Conservation (phyloP, 129 eudicot species). For the Escallonia rubra region DNA sequence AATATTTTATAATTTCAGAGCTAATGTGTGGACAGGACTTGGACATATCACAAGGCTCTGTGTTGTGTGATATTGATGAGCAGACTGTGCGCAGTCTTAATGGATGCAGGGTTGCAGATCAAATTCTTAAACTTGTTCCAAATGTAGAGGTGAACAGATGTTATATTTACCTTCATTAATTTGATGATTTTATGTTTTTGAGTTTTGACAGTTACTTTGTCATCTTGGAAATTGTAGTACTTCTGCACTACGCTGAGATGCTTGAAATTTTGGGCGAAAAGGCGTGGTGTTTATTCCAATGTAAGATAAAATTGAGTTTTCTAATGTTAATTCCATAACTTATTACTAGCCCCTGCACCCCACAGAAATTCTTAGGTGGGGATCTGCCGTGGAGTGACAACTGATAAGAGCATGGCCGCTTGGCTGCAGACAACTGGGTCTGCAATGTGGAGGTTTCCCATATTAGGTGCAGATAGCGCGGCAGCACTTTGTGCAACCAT, state of each 20-base stretch:
- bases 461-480: no score
- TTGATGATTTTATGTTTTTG: no score
- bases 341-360: no score
- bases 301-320: background rate
- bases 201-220: background rate
- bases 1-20: no score
- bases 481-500: no score
- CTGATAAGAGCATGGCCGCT: no score
- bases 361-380: no score
- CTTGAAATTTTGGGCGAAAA: slow-evolving; percentile 7
- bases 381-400: no score
- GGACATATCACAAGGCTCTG: background rate
- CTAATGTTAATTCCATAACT: no score
- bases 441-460: no score
- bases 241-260: slow-evolving; percentile 15
- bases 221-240: background rate
- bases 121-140: slow-evolving; percentile 12
- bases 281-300: slow-evolving; percentile 4
- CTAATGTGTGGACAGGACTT: background rate
- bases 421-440: no score
- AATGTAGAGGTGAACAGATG: slow-evolving; percentile 9
- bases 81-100: slow-evolving; percentile 12
- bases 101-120: slow-evolving; percentile 9
- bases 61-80: slow-evolving; percentile 9
- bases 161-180: background rate